phyloP scores from a whole-genome alignment of 148 eudicot genomes.

The Fagopyrum tataricum region DNA sequence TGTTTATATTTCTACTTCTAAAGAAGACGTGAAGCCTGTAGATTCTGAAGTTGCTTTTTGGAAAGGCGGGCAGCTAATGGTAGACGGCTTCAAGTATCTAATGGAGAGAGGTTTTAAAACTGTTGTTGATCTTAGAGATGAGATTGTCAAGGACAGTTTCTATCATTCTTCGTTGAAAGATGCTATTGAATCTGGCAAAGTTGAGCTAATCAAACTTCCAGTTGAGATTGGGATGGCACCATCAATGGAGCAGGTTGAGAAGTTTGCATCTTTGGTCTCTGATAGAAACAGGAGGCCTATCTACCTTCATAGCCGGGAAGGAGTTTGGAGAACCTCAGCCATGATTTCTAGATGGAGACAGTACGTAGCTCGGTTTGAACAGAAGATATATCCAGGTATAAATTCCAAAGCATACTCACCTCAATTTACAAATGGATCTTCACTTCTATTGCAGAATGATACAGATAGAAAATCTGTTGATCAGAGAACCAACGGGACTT shows the following conservation, averaged over 20 bases:
- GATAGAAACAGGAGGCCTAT: constrained; percentile 59
- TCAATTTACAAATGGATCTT: constrained; percentile 21
- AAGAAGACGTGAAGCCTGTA: constrained; percentile 37
- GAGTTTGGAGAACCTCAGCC: constrained; percentile 79
- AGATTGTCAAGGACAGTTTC: constrained; percentile 60
- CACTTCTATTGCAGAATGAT: constrained; percentile 15
- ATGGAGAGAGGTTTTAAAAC: constrained; percentile 70
- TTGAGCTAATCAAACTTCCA: constrained; percentile 66
- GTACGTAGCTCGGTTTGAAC: constrained; percentile 39
- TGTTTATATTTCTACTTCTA: constrained; percentile 44
- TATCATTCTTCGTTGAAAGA: constrained; percentile 50
- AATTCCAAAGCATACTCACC: constrained; percentile 9
- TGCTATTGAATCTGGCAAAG: constrained; percentile 52
- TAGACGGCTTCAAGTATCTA: constrained; percentile 85
- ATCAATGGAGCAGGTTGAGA: constrained; percentile 79
- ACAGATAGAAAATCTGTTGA: constrained; percentile 16
- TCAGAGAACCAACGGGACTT: constrained; percentile 26
- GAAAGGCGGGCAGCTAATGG: constrained; percentile 96
- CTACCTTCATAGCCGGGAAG: constrained; percentile 92
- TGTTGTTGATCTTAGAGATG: constrained; percentile 88
- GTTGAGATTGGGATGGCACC: constrained; percentile 83
- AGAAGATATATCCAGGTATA: constrained; percentile 24
- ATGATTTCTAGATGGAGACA: constrained; percentile 94
- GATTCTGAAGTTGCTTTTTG: constrained; percentile 66
- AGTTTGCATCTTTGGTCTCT: constrained; percentile 64